Evolutionary conservation across 371 early-diverging fungal genomes (phyloP), one percentile per base, ranked within the genome.

Genomic region (Umbelopsis sp.): DNA sequence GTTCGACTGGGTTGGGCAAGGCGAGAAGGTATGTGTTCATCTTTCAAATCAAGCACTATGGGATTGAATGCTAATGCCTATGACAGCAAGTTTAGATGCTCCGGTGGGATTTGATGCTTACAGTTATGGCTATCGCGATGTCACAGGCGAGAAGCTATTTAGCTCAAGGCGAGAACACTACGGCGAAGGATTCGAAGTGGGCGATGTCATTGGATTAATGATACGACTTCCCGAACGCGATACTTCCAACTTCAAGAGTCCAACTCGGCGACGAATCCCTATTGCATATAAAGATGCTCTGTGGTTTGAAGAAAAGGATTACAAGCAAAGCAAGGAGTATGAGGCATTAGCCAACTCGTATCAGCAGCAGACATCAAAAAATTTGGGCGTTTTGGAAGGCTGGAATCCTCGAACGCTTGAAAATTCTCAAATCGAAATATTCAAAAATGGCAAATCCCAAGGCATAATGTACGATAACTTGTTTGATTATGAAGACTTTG

Each of bases 31-130:
- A 80, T 57, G 20, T 12, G 12, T 41, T 41, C 10, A 41, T 41
- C 41, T 41, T 2, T 41, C 41, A 3, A 7, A 41, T 1, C 7
- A 18, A n/a, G 35, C 10, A 37, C 25, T 2, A 52, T 25, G 32
- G 20, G n/a, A 52, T 1, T 10, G 5, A 44, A n/a, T 12, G n/a
- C 12, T 16, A n/a, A 65, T 10, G 46, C 14, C 41, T 44, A 16
- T n/a, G 22, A 41, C 25, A 88, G 91, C 89, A 7, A 87, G 86
- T 66, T 66, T 87, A 18, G 86, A 89, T 70, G 89, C 88, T 1
- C 91, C 91, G 11, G 89, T 90, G 41, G 91, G 91, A 2, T 89
- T 88, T 71, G 91, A 91, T 71, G 88, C 79, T 22, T 90, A 89
- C 69, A 82, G 89, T 50, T 91, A 90, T 72, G 91, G 87, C 0